Percentiles rank a stretch among this genome's conserved stretches.
Evolutionary conservation across 2,329 filamentous ascomycete genomes (phyloP).

Genomic region (Neofusicoccum cordaticola): DNA sequence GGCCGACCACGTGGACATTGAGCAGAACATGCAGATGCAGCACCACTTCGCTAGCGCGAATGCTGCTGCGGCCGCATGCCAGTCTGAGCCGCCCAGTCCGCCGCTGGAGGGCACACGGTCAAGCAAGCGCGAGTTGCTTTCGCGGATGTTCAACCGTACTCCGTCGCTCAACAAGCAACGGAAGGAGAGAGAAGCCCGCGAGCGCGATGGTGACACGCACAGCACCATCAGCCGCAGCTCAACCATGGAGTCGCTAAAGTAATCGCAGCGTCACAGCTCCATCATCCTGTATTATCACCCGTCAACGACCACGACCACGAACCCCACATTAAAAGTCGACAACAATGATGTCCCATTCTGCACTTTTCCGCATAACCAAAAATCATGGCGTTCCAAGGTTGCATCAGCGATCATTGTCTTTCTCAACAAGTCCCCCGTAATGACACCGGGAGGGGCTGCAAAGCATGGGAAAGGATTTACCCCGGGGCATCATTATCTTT

Average conservation of each 20-base stretch:
- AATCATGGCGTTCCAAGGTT: conserved; percentile 3
- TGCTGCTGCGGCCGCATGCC: conserved; percentile 20
- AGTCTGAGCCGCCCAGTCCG: conserved; percentile 29
- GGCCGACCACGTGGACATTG: conserved; percentile 48
- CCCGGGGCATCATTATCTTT: conserved; percentile 1
- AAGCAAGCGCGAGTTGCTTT: conserved; percentile 35
- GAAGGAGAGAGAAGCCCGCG: conserved; percentile 31
- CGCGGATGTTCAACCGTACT: conserved; percentile 43
- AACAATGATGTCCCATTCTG: not conserved
- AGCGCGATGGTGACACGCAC: conserved; percentile 24
- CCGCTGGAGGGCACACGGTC: conserved; percentile 28
- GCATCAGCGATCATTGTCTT: conserved; percentile 12
- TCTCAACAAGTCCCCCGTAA: conserved; percentile 6
- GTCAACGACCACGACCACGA: conserved; percentile 15
- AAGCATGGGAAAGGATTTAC: conserved; percentile 8
- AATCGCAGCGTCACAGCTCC: not conserved
- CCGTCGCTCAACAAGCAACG: conserved; percentile 42
- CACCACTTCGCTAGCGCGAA: conserved; percentile 7
- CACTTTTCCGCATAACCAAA: not conserved
- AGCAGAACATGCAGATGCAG: conserved; percentile 21
- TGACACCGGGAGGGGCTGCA: conserved; percentile 9
- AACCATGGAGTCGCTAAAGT: conserved; percentile 28
- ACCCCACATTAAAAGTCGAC: not conserved
- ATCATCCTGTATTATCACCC: conserved; percentile 1
- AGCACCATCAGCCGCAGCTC: conserved; percentile 35